Base-by-base conservation (phyloP, 2,329 filamentous ascomycete genomes). In the Diaporthe sp. region DNA sequence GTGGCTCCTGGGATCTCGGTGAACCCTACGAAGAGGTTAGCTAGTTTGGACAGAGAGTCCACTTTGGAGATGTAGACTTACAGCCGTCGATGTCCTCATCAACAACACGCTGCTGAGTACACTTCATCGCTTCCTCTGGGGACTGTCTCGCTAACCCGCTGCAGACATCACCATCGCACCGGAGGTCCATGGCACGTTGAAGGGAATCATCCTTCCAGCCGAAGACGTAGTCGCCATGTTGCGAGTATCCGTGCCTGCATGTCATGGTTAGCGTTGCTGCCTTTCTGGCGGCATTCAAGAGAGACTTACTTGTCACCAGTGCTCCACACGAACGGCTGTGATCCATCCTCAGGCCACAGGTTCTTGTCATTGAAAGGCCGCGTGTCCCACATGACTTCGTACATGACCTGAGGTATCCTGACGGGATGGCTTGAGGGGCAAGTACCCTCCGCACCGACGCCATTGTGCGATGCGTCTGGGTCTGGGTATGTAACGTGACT, bases 401-500 rank as follows among this genome's bases (percentile, higher is more conserved):
- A 80, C 74, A 81, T 80, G 13, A 81, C 75, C 57, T 81, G 80
- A 5, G 80, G 80, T 44, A 80, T 80, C 74, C 77, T 75, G 42
- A 80, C 80, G 2, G 80, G 80, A 73, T 81, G 80, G 1, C 78
- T 78, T 12, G 78, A 75, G 2, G 80, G 79, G 65, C 80, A 81
- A 3, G 75, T 47, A 20, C 79, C 80, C 31, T 77, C 77, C 31
- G 87, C 87, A 78, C 86, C 39, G 86, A 86, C 28, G 86, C 87
- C 17, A 81, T 81, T 71, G 85, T 85, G 81, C 82, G 82, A 55
- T 1, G 47, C 13, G 9, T 44, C 55, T 25, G 55, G 28, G 44
- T 15, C 25, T 3, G 88, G 89, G 77, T 90, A 90, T 7, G 85
- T 82, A 77, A 91, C 79, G 71, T 82, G 81, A 44, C 76, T 78